Conservation (phyloP, 495 filamentous ascomycete species). For the Aspergillus asperescens region DNA sequence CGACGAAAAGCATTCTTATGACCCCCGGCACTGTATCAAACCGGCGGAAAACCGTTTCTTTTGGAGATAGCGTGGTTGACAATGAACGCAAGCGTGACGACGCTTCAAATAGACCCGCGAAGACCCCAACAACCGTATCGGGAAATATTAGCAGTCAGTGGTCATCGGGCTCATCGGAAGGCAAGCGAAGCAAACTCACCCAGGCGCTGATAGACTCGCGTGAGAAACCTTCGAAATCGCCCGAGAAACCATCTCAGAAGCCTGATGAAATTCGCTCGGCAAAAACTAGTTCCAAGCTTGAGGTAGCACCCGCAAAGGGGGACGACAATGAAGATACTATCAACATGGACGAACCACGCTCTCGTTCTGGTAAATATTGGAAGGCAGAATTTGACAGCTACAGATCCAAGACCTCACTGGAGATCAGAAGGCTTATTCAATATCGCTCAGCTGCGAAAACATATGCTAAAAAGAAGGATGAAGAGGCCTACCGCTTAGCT, state of each 20-base stretch:
- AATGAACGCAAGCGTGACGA: constrained; percentile 48
- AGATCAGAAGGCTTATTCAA: constrained; percentile 72
- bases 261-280: constrained; percentile 13
- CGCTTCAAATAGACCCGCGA: constrained; percentile 25
- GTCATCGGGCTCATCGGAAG: constrained; percentile 49
- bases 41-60: constrained; percentile 86
- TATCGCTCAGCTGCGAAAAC: constrained; percentile 80
- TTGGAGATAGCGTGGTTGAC: constrained; percentile 64
- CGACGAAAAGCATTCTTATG: constrained; percentile 75
- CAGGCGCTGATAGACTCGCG: constrained; percentile 44
- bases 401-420: constrained; percentile 67
- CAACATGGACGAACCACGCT: constrained; percentile 75
- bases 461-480: constrained; percentile 86
- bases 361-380: constrained; percentile 88
- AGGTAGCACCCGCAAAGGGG: constrained; percentile 16
- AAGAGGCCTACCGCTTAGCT: constrained; percentile 63
- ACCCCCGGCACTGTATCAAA: constrained; percentile 79
- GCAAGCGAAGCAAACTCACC: constrained; percentile 44
- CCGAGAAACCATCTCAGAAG: constrained; percentile 11
- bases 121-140: constrained; percentile 38
- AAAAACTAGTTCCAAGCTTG: constrained; percentile 8
- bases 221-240: constrained; percentile 30
- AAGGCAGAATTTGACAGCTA: constrained; percentile 84
- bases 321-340: constrained; percentile 56
- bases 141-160: constrained; percentile 64